Percentiles rank a stretch among this genome's conserved stretches.
Conservation (phyloP, 2,329 filamentous ascomycete species). For the Lomentospora prolificans region DNA sequence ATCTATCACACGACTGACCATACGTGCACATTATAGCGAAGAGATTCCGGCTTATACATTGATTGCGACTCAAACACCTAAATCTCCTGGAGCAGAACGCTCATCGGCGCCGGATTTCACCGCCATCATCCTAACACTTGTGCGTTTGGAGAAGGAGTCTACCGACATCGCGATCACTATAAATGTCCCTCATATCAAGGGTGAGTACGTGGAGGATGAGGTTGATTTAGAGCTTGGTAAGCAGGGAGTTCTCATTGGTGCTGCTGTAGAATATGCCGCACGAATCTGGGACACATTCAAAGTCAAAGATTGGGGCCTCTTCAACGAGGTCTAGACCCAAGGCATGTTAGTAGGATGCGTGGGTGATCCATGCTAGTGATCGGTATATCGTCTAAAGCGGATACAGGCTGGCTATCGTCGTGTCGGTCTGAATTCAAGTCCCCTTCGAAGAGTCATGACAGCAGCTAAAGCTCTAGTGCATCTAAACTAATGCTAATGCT, state of each 20-base stretch:
- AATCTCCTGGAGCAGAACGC: background rate
- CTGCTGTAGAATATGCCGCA: slow-evolving; percentile 57
- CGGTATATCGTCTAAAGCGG: too few species aligned
- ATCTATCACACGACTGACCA: background rate
- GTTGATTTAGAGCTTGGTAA: slow-evolving; percentile 57
- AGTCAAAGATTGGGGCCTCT: slow-evolving; percentile 73
- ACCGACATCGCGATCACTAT: slow-evolving; percentile 80
- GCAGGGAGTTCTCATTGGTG: slow-evolving; percentile 57
- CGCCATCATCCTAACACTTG: slow-evolving; percentile 64
- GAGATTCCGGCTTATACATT: slow-evolving; percentile 57
- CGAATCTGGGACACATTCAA: slow-evolving; percentile 64
- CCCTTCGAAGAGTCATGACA: background rate
- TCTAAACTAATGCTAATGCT: background rate
- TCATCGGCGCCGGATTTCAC: slow-evolving; percentile 41
- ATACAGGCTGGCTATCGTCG: too few species aligned
- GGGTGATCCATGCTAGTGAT: background rate
- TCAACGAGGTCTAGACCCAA: slow-evolving; percentile 28
- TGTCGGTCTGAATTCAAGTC: background rate
- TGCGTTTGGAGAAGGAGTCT: slow-evolving; percentile 63
- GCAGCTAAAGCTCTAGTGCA: background rate
- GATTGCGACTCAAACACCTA: slow-evolving; percentile 52
- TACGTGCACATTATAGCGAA: slow-evolving; percentile 21
- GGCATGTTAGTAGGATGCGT: slow-evolving; percentile 2
- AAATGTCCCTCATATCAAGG: slow-evolving; percentile 76
- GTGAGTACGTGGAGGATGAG: slow-evolving; percentile 63